These are phyloP conservation scores for Penicillium italicum DNA, from an alignment of 2,329 filamentous ascomycete species.

Conservation along the genomic window DNA sequence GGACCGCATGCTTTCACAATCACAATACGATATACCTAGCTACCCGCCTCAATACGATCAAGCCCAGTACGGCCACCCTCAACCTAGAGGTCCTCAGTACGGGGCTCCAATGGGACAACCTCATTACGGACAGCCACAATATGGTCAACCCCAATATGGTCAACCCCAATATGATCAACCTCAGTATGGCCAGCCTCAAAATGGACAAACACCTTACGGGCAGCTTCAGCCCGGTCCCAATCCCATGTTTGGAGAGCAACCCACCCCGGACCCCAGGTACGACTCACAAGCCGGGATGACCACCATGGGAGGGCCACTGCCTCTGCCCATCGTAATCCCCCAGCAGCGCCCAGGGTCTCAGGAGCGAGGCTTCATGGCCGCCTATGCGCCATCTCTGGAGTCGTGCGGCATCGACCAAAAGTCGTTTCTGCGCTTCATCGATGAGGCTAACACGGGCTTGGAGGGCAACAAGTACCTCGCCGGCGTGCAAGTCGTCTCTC, in stretches of 20 bases:
- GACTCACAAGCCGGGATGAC: not conserved
- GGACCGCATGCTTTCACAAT: not conserved
- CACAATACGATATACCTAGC: not conserved
- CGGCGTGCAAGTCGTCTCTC: conserved; percentile 38
- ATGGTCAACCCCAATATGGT: not conserved
- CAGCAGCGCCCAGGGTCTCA: conserved; percentile 3
- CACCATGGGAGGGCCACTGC: not conserved
- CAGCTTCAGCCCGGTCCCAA: not conserved
- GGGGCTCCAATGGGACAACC: not conserved
- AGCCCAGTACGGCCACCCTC: not conserved
- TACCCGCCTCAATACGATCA: not conserved
- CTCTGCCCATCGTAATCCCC: conserved; percentile 1
- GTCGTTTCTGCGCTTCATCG: conserved; percentile 28
- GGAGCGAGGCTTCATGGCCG: conserved; percentile 5
- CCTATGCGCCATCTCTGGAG: conserved; percentile 1
- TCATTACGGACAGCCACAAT: not conserved
- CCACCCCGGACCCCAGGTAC: not conserved
- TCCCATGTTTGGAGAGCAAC: not conserved
- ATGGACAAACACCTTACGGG: not conserved
- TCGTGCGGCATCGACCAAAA: conserved; percentile 2
- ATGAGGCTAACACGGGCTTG: conserved; percentile 32
- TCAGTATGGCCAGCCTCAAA: not conserved
- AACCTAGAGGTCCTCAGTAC: not conserved
- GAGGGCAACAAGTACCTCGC: conserved; percentile 35
- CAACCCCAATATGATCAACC: not conserved